Evolutionary conservation across 495 filamentous ascomycete genomes (phyloP).

Genomic region (Neurospora hispaniola): DNA sequence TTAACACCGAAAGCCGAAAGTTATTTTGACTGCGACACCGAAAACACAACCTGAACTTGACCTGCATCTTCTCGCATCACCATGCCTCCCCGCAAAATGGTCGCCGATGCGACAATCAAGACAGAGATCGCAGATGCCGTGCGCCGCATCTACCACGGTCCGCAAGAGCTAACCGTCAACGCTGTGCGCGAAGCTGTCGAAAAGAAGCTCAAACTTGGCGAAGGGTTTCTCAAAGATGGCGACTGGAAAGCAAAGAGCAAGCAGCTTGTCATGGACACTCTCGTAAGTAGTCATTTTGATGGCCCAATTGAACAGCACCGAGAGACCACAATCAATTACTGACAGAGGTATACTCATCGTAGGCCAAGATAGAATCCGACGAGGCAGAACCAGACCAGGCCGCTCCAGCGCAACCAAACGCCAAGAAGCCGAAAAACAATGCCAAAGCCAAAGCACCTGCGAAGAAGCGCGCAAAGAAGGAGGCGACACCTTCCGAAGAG

Average conservation of each 20-base stretch:
- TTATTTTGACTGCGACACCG: neutral
- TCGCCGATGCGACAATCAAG: constrained; percentile 19
- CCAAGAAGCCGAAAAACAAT: constrained; percentile 9
- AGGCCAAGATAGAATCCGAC: constrained; percentile 3
- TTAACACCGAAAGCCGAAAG: neutral
- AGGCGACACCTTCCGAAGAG: constrained; percentile 9
- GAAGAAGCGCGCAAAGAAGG: constrained; percentile 6
- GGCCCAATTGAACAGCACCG: neutral
- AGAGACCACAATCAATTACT: neutral
- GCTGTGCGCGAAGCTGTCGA: constrained; percentile 59
- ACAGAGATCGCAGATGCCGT: constrained; percentile 50
- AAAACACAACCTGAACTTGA: neutral
- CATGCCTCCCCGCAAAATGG: neutral
- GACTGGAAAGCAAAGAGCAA: constrained; percentile 79
- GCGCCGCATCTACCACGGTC: constrained; percentile 42
- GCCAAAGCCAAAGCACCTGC: constrained; percentile 5
- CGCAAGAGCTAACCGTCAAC: constrained; percentile 65
- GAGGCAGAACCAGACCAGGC: constrained; percentile 2
- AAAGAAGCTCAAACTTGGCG: constrained; percentile 49
- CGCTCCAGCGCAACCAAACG: constrained; percentile 12
- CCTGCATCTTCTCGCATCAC: neutral
- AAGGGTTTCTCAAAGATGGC: constrained; percentile 57
- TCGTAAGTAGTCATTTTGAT: constrained; percentile 42
- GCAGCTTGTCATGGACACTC: constrained; percentile 53
- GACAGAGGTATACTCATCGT: neutral